A percentile compares a stretch with the other conserved stretches of the same genome.
phyloP scores from a whole-genome alignment of 1,284 basidiomycete genomes.

The Tausonia pullulans region DNA sequence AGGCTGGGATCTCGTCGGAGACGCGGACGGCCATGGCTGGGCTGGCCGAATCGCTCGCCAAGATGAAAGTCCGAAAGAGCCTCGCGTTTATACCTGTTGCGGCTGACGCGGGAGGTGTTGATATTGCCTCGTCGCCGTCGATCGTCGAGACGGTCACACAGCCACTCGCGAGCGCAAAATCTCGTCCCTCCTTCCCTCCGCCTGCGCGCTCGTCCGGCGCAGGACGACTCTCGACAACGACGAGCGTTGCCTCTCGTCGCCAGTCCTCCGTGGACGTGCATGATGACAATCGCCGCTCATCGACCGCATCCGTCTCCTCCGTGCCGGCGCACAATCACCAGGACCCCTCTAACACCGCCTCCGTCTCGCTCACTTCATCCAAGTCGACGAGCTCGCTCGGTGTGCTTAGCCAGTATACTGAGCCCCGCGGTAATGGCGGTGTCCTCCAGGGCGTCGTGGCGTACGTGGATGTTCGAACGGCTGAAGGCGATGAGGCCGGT shows the following conservation, averaged over 20 bases:
- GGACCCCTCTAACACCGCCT: background rate
- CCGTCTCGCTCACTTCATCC: slow-evolving; percentile 11
- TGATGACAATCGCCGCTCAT: background rate
- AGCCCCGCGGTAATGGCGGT: background rate
- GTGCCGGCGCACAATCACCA: background rate
- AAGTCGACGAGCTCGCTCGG: slow-evolving; percentile 11
- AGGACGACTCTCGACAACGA: background rate
- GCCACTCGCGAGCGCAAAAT: background rate
- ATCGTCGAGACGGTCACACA: background rate
- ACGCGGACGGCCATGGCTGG: slow-evolving; percentile 7
- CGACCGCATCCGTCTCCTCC: background rate
- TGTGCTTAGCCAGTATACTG: background rate
- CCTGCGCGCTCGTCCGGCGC: background rate
- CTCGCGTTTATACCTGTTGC: background rate
- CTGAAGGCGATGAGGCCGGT: slow-evolving; percentile 73
- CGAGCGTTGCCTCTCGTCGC: background rate
- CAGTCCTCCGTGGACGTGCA: background rate
- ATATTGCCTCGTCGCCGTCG: background rate
- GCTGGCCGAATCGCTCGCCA: slow-evolving; percentile 8
- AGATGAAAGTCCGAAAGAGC: slow-evolving; percentile 11
- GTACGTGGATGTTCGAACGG: slow-evolving; percentile 79
- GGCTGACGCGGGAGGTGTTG: too few relatives aligned
- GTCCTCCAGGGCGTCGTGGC: slow-evolving; percentile 61
- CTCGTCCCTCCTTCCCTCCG: slow-evolving; percentile 4
- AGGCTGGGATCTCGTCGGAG: slow-evolving; percentile 2